Evolutionary conservation across 495 filamentous ascomycete species (phyloP).

Genomic region (Podospora appendiculata): DNA sequence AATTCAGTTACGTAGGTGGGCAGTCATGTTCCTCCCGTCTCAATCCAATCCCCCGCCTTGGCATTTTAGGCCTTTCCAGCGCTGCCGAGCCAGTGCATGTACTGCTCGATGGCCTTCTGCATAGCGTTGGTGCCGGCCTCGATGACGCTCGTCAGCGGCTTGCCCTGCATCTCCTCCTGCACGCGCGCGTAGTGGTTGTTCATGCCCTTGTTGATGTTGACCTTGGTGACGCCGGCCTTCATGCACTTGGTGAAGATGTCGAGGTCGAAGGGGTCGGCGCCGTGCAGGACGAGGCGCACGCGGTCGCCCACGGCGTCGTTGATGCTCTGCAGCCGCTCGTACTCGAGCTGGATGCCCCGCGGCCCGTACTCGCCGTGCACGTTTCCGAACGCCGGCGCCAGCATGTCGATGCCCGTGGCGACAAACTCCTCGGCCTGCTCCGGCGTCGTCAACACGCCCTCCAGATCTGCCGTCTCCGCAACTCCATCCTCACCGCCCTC

Average conservation of each 20-base stretch:
- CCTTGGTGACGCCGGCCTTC: conserved; percentile 61
- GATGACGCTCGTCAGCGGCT: conserved; percentile 62
- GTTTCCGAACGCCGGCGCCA: conserved; percentile 80
- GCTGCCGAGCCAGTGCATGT: conserved; percentile 65
- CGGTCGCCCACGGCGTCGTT: conserved; percentile 51
- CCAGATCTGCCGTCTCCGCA: conserved; percentile 64
- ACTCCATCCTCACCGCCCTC: conserved; percentile 83
- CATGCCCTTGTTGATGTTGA: conserved; percentile 80
- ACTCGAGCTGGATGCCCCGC: conserved; percentile 65
- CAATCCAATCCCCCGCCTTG: no score
- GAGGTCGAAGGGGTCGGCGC: conserved; percentile 66
- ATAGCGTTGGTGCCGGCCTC: conserved; percentile 66
- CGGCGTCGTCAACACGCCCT: conserved; percentile 67
- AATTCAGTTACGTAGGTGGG: no score
- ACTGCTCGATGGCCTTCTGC: conserved; percentile 67
- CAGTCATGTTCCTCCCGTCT: no score
- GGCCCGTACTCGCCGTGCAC: conserved; percentile 79
- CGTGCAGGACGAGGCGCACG: conserved; percentile 68
- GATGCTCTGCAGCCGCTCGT: conserved; percentile 58
- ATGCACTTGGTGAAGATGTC: conserved; percentile 64
- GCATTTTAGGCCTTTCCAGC: conserved; percentile 48
- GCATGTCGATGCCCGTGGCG: conserved; percentile 70
- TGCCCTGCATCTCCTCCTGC: conserved; percentile 58
- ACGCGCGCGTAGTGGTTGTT: conserved; percentile 61
- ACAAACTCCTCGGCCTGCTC: conserved; percentile 74